Evolutionary conservation across 163 green algal genomes (phyloP), one percentile per base, ranked within the genome.

Genomic region (Scenedesmus sp.): DNA sequence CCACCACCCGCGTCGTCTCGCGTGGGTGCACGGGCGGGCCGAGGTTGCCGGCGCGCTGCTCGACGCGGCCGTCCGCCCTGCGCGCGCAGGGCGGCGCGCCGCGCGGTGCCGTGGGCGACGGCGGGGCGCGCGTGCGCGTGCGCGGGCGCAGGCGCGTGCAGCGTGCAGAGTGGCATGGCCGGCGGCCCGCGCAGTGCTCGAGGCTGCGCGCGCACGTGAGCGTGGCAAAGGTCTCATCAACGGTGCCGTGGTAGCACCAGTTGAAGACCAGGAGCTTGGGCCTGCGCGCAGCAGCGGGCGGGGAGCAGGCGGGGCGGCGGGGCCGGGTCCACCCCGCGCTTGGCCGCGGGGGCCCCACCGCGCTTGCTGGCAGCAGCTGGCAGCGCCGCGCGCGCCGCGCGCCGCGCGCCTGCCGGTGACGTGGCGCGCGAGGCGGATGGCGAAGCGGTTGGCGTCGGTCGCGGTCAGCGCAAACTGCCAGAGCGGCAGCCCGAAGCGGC

Each of bases 251-350:
- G 42, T 71, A 71, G 63, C 63, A 71, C 36, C 33, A 54, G 63
- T 71, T 56, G 63, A 71, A 71, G 34, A 71, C 63, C 9, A 71
- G 63, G 18, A 71, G 9, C 63, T 71, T 71, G 20, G 24, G 42
- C 24, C 63, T 36, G n/a, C n/a, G n/a, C n/a, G n/a, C n/a, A n/a
- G n/a, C n/a, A n/a, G n/a, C n/a, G n/a, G n/a, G n/a, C n/a, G n/a
- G n/a, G n/a, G n/a, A n/a, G n/a, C n/a, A n/a, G n/a, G n/a, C n/a
- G n/a, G n/a, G n/a, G n/a, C n/a, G n/a, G n/a, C n/a, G n/a, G n/a
- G n/a, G n/a, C n/a, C n/a, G n/a, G n/a, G n/a, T n/a, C n/a, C n/a
- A n/a, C n/a, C n/a, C n/a, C n/a, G n/a, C n/a, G 54, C 54, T 28
- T 63, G 54, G 26, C 48, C 22, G 3, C 5, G 6, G 48, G 18